Conservation (phyloP, 75 land plant species). For the Ceratopteris richardii region DNA sequence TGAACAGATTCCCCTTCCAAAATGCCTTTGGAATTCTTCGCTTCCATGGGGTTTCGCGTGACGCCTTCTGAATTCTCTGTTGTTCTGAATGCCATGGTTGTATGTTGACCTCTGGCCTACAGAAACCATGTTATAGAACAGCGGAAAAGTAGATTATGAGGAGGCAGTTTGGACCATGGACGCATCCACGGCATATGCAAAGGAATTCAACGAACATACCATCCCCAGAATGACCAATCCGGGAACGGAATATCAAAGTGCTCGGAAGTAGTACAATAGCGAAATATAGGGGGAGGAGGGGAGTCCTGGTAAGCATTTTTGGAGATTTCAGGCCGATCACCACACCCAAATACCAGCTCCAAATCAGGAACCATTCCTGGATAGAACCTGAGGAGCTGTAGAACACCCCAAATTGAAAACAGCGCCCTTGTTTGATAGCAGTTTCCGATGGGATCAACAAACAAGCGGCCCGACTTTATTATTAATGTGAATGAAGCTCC, state of each 20-base stretch:
- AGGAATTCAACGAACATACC: conserved; percentile 27
- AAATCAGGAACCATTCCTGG: conserved; percentile 53
- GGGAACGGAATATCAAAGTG: conserved; percentile 57
- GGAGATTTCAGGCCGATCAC: conserved; percentile 36
- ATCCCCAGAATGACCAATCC: conserved; percentile 83
- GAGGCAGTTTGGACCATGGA: no score
- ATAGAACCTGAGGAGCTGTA: conserved; percentile 41
- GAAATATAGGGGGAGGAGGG: conserved; percentile 51
- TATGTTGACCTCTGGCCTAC: conserved; percentile 64
- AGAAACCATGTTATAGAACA: not conserved
- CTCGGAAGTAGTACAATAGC: conserved; percentile 33
- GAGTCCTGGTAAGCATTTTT: not conserved
- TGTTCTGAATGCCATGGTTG: conserved; percentile 45
- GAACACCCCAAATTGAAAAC: conserved; percentile 52
- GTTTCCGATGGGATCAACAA: conserved; percentile 21
- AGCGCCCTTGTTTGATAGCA: conserved; percentile 46
- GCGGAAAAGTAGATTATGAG: no score
- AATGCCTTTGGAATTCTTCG: conserved; percentile 60
- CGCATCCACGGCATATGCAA: no score
- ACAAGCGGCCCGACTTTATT: conserved; percentile 31
- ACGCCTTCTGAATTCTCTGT: conserved; percentile 33
- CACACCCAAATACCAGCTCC: conserved; percentile 54
- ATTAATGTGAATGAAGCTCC: conserved; percentile 33
- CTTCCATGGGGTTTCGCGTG: conserved; percentile 35
- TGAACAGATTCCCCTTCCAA: conserved; percentile 63